Percentiles rank a stretch among this genome's conserved stretches.
These are phyloP conservation scores for Noccaea bulbosa DNA, from an alignment of 345 rosid species.

Conservation along the genomic window DNA sequence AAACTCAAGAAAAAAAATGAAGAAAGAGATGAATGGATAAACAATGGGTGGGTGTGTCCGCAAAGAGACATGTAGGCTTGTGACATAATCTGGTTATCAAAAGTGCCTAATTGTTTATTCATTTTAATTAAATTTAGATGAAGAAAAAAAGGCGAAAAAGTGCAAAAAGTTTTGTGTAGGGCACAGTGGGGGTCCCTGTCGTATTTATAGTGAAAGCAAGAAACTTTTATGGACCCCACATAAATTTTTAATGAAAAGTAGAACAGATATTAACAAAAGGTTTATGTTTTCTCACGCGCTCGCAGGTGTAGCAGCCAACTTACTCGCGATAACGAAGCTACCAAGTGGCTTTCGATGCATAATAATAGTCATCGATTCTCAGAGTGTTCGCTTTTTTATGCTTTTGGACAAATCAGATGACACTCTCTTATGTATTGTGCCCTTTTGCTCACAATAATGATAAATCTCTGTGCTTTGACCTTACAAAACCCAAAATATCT, in stretches of 20 bases:
- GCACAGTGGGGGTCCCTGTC: conserved; percentile 65
- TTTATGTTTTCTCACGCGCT: conserved; percentile 9
- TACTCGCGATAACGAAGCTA: conserved; percentile 19
- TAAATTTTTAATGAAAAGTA: neutral
- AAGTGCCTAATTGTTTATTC: conserved; percentile 44
- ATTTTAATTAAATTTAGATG: no score
- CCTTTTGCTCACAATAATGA: conserved; percentile 5
- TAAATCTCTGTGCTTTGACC: conserved; percentile 39
- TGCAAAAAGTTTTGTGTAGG: conserved; percentile 32
- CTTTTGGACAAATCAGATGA: conserved; percentile 37
- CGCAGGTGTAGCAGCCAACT: neutral
- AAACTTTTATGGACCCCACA: conserved; percentile 37
- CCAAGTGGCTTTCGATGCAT: conserved; percentile 31
- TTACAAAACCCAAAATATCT: conserved; percentile 36
- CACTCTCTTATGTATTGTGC: neutral
- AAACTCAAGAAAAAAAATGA: neutral
- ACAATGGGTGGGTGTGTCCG: conserved; percentile 57
- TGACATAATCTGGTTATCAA: conserved; percentile 60
- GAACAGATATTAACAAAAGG: neutral
- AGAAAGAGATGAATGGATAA: conserved; percentile 48
- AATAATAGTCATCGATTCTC: conserved; percentile 10
- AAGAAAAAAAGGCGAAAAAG: conserved; percentile 1
- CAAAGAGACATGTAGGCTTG: conserved; percentile 42
- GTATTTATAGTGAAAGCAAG: conserved; percentile 51
- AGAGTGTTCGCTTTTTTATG: conserved; percentile 22